phyloP scores from a whole-genome alignment of 2,329 filamentous ascomycete genomes.

The Pestalotiopsis sp. region DNA sequence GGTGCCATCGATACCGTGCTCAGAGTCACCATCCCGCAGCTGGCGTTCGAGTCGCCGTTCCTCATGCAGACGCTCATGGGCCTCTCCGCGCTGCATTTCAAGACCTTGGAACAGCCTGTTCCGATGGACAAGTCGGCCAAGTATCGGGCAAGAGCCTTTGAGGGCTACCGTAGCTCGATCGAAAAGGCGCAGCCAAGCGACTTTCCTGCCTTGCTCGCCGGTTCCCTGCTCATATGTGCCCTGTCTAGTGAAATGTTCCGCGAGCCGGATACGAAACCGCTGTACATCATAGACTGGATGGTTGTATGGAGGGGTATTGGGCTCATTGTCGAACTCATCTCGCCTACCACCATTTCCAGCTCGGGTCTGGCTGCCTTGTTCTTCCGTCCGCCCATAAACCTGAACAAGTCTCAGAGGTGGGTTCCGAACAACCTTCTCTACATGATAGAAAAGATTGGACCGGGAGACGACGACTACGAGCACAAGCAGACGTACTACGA shows the following conservation, averaged over 20 bases:
- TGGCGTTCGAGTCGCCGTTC: constrained; percentile 55
- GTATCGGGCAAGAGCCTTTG: constrained; percentile 53
- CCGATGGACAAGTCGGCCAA: constrained; percentile 39
- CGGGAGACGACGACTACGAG: constrained; percentile 43
- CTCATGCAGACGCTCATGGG: constrained; percentile 58
- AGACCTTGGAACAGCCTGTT: constrained; percentile 40
- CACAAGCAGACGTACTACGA: constrained; percentile 45
- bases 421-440: constrained; percentile 52
- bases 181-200: constrained; percentile 46
- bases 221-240: constrained; percentile 54
- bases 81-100: constrained; percentile 52
- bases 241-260: constrained; percentile 54
- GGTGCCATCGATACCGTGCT: constrained; percentile 44
- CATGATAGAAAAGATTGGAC: constrained; percentile 49
- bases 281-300: constrained; percentile 61
- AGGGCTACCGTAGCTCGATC: constrained; percentile 55
- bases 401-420: constrained; percentile 40
- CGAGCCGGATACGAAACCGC: constrained; percentile 43
- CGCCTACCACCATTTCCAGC: constrained; percentile 31
- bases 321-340: constrained; percentile 46
- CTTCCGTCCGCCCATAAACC: constrained; percentile 49
- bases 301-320: constrained; percentile 57
- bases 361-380: constrained; percentile 52
- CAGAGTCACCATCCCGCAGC: constrained; percentile 47
- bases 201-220: constrained; percentile 52